Evolutionary conservation across 106 monocot species (phyloP), one percentile per base, ranked within the genome.

Genomic region (Dactylorhiza incarnata): DNA sequence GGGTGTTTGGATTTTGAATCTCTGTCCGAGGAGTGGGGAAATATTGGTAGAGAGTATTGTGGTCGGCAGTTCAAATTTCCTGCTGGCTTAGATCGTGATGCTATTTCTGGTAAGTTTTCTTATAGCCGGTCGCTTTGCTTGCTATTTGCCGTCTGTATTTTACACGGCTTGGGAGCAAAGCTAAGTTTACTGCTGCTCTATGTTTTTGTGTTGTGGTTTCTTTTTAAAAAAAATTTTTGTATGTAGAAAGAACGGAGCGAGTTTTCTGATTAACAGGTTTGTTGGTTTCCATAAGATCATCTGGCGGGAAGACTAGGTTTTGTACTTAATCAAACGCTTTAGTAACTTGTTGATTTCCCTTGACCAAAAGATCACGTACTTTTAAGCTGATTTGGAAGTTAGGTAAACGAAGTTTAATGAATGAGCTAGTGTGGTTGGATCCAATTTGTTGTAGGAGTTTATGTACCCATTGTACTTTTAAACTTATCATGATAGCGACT

Each of bases 1-100:
- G 72, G 78, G 37, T 84, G 82, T n/a, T 76, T 87, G 55, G 24
- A 22, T 11, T 75, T 69, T 53, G 73, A 74, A 50, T 24, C 67
- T 71, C 48, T 62, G 20, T 48, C 54, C 10, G 68, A 51, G 17
- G 68, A 58, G 11, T 87, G 83, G 87, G 71, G 53, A 67, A 26
- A 72, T 17, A 74, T 78, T 12, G 61, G 50, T 7, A 70, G 58
- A 50, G 49, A 55, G 65, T 84, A 70, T 49, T 87, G 87, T 29
- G 22, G 45, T 48, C 70, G 49, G 52, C 25, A 54, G 50, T 47
- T 75, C 17, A 17, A 45, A 15, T 25, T 24, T 8, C 8, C 70
- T 9, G 9, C 12, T 12, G 48, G 26, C 49, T 67, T 61, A 26
- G 11, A 70, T 12, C 74, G 15, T 58, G 56, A 71, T 74, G 8